Evolutionary conservation across 2,329 filamentous ascomycete species (phyloP).

Genomic region (Verruconis gallopava): DNA sequence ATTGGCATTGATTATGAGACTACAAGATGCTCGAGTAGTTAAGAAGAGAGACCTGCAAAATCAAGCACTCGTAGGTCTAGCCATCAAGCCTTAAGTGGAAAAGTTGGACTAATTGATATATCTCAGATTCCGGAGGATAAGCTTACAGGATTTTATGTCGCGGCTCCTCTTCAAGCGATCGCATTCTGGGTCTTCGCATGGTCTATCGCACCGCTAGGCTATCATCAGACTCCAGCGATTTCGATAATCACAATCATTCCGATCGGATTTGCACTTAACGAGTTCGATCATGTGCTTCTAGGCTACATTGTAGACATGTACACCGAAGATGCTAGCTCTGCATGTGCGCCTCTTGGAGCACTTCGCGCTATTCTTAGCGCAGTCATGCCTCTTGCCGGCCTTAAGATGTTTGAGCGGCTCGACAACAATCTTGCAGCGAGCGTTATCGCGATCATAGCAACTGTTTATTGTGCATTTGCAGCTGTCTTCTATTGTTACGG

Average conservation of each 20-base stretch:
- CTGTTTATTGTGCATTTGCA: neutral
- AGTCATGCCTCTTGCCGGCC: neutral
- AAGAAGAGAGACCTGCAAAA: neutral
- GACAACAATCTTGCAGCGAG: slow-evolving; percentile 4
- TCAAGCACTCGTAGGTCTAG: neutral
- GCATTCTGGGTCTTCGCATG: slow-evolving; percentile 5
- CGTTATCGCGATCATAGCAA: slow-evolving; percentile 1
- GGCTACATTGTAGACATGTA: slow-evolving; percentile 4
- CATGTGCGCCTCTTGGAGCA: neutral
- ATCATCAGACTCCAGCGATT: neutral
- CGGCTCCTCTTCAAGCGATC: neutral
- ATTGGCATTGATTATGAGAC: neutral
- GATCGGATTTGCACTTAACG: slow-evolving; percentile 6
- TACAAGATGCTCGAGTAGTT: neutral
- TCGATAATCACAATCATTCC: slow-evolving; percentile 1
- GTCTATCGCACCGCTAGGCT: slow-evolving; percentile 2
- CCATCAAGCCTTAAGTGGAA: neutral
- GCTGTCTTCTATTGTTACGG: slow-evolving; percentile 1
- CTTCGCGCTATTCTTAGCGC: slow-evolving; percentile 1
- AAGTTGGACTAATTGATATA: neutral
- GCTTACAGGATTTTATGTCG: slow-evolving; percentile 2
- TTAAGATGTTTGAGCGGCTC: slow-evolving; percentile 1
- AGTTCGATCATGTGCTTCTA: slow-evolving; percentile 4
- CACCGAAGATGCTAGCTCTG: slow-evolving; percentile 1
- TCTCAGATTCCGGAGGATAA: slow-evolving; percentile 2